phyloP scores from a whole-genome alignment of 2,329 filamentous ascomycete genomes.

The Berkeleyomyces basicola region DNA sequence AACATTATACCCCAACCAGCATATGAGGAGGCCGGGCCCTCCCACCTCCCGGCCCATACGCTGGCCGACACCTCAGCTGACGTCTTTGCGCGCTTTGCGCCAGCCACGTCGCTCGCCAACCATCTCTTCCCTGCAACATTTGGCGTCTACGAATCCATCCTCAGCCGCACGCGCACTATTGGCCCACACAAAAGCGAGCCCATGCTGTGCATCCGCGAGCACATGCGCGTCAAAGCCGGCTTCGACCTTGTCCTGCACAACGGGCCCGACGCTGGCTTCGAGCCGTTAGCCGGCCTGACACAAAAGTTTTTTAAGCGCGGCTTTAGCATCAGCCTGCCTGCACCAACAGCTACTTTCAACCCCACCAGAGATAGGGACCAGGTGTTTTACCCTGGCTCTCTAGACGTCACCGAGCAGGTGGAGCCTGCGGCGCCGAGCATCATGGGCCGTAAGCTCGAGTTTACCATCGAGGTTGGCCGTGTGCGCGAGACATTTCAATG shows the following conservation, averaged over 20 bases:
- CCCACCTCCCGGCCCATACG: neutral
- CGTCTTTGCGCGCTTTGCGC: neutral
- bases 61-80: neutral
- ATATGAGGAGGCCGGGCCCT: neutral
- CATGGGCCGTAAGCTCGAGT: slow-evolving; percentile 18
- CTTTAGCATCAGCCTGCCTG: slow-evolving; percentile 13
- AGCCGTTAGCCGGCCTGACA: slow-evolving; percentile 7
- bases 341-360: neutral
- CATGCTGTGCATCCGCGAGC: slow-evolving; percentile 6
- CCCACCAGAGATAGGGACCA: neutral
- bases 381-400: slow-evolving; percentile 7
- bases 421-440: slow-evolving; percentile 12
- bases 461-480: slow-evolving; percentile 22
- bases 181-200: slow-evolving; percentile 7
- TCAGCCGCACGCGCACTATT: slow-evolving; percentile 6
- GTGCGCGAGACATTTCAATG: slow-evolving; percentile 27
- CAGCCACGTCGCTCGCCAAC: neutral
- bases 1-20: neutral
- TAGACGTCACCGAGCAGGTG: slow-evolving; percentile 11
- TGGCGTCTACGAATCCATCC: slow-evolving; percentile 7
- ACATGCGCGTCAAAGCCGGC: neutral
- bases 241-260: slow-evolving; percentile 7
- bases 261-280: slow-evolving; percentile 2
- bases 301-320: neutral
- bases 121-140: slow-evolving; percentile 10